phyloP scores from a whole-genome alignment of 768 basidiomycete genomes.

The Nidula microcarpa region DNA sequence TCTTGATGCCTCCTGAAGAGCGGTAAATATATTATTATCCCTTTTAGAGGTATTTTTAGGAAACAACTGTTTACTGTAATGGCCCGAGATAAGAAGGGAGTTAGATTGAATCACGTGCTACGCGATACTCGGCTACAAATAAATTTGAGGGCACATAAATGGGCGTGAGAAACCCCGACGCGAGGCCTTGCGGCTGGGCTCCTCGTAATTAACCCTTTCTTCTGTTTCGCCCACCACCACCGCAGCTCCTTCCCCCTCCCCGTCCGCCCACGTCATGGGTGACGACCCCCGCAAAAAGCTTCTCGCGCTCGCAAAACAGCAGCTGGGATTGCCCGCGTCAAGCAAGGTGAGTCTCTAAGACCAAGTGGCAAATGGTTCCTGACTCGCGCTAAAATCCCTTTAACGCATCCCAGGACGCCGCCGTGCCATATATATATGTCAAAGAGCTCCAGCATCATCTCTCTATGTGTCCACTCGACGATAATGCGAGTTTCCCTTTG shows the following conservation, averaged over 20 bases:
- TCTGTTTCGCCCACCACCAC: neutral
- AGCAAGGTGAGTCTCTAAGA: neutral
- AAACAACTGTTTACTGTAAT: too few species aligned
- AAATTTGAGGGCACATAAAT: neutral
- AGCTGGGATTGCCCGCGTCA: conserved; percentile 6
- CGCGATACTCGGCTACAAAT: too few species aligned
- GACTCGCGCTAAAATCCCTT: too few species aligned
- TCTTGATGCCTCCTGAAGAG: too few species aligned
- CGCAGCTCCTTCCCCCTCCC: neutral
- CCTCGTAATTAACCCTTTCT: too few species aligned
- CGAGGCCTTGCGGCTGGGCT: neutral
- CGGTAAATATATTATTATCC: too few species aligned
- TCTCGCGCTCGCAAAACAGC: conserved; percentile 6
- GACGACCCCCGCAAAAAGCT: neutral
- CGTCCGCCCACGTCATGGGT: neutral
- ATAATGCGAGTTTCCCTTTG: conserved; percentile 20
- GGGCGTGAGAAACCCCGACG: neutral
- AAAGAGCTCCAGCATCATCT: conserved; percentile 30
- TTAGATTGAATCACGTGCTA: too few species aligned
- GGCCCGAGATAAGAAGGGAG: too few species aligned
- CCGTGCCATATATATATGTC: conserved; percentile 30
- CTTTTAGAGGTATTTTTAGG: too few species aligned
- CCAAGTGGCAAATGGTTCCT: too few species aligned
- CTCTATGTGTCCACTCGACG: conserved; percentile 25
- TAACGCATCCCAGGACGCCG: neutral